Evolutionary conservation across 2,329 filamentous ascomycete genomes (phyloP), one percentile per base, ranked within the genome.

Genomic region (Clarireedia paspali): DNA sequence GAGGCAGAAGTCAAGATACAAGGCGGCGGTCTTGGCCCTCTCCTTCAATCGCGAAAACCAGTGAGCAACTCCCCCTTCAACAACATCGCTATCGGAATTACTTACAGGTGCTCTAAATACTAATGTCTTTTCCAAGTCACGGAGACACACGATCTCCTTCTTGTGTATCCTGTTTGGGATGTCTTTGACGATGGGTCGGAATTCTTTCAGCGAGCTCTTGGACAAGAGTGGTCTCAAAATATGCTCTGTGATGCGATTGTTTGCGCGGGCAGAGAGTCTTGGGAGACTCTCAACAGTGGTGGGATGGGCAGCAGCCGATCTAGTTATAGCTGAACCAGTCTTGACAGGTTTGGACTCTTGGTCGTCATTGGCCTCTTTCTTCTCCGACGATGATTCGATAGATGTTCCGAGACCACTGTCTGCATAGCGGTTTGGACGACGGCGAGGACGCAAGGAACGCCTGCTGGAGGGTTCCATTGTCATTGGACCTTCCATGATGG

Each of bases 41-140:
- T 89, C 88, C 92, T 91, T 80, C 73, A 73, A 69, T 72, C 69
- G 74, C 75, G 77, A 78, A 78, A 83, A 82, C 79, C 75, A 83
- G 80, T 80, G 79, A 85, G 84, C 79, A 83, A 82, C 75, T 79
- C 77, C 73, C 80, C 79, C 78, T 78, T 30, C 27, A 30, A 79
- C 79, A 74, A 79, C 71, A 70, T 77, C 75, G 73, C 71, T 70
- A 74, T 68, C 63, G 63, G 77, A 70, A 69, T 77, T 72, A 95
- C 91, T 95, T 87, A 96, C 92, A 71, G 89, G 89, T 76, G 91
- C 90, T 71, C 91, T 83, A 73, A 91, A 91, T 67, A 96, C 83
- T 59, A 97, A 77, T 9, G 87, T 92, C 81, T 96, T 96, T 74
- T 97, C 92, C 50, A 97, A 80, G 73, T 97, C 92, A 71, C 92